A percentile compares a stretch with the other conserved stretches of the same genome.
These are phyloP conservation scores for Penicillium sp. DNA, from an alignment of 2,329 filamentous ascomycete species.

Conservation along the genomic window DNA sequence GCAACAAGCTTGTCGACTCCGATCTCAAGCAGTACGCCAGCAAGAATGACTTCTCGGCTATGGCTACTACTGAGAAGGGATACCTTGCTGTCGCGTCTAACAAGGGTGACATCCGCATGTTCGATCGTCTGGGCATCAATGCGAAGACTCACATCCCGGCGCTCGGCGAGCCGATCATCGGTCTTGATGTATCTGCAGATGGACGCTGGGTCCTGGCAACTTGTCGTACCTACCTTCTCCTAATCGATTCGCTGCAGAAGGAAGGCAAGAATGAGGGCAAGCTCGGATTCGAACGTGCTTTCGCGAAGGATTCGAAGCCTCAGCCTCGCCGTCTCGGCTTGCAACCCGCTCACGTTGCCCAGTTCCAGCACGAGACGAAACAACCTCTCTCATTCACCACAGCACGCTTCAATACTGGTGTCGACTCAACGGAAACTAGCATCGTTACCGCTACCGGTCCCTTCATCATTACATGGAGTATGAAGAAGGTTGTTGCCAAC, in stretches of 20 bases:
- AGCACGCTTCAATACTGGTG: constrained; percentile 89
- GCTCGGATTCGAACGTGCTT: constrained; percentile 93
- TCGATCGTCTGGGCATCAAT: constrained; percentile 93
- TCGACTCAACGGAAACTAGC: constrained; percentile 77
- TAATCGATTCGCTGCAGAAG: constrained; percentile 88
- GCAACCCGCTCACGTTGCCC: constrained; percentile 87
- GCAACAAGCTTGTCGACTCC: constrained; percentile 87
- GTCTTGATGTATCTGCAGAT: constrained; percentile 91
- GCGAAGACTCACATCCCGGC: constrained; percentile 97
- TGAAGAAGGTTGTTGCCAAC: constrained; percentile 82
- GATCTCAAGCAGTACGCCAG: constrained; percentile 94
- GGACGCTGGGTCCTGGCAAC: constrained; percentile 94
- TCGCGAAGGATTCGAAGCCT: constrained; percentile 88
- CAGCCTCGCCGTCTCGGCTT: constrained; percentile 86
- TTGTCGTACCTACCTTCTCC: constrained; percentile 87
- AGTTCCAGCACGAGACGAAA: constrained; percentile 95
- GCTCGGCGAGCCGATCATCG: constrained; percentile 89
- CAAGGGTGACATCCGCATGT: constrained; percentile 95
- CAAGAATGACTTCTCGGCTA: constrained; percentile 95
- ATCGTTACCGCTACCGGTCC: constrained; percentile 96
- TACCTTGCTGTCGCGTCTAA: constrained; percentile 96
- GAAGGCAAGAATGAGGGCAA: constrained; percentile 95
- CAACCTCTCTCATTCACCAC: constrained; percentile 82
- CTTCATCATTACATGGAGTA: constrained; percentile 93
- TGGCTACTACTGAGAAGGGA: constrained; percentile 92